Percentiles rank a stretch among this genome's conserved stretches.
Conservation (phyloP, 768 basidiomycete genomes). For the Kwoniella europaea region DNA sequence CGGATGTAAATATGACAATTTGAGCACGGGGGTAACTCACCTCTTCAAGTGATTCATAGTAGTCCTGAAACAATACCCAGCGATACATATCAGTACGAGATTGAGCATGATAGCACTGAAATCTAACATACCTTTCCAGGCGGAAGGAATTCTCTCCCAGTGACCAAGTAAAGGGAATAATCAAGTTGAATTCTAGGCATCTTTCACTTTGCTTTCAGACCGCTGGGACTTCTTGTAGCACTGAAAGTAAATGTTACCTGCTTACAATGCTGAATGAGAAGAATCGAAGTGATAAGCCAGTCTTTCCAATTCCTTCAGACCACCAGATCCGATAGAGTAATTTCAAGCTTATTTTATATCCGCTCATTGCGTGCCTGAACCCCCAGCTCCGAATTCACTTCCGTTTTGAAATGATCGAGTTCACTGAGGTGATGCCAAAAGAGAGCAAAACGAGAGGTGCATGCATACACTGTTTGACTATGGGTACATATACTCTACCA, state of each 20-base stretch:
- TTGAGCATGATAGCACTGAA: no score
- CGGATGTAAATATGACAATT: not conserved
- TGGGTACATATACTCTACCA: not conserved
- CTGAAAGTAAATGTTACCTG: no score
- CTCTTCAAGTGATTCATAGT: slow-evolving; percentile 75
- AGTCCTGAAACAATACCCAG: slow-evolving; percentile 62
- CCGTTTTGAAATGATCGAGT: not conserved
- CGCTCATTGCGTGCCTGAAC: not conserved
- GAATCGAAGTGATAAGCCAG: no score
- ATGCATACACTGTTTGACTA: not conserved
- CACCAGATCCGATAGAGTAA: not conserved
- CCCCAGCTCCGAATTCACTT: not conserved
- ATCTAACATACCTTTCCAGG: slow-evolving; percentile 67
- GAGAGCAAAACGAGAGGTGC: not conserved
- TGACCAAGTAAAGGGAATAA: slow-evolving; percentile 79
- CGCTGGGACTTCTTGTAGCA: no score
- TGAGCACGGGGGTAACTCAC: slow-evolving; percentile 58
- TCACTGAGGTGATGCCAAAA: no score
- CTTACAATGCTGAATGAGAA: no score
- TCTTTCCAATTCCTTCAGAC: no score
- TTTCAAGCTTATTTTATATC: not conserved
- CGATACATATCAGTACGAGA: not conserved
- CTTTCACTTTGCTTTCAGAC: no score
- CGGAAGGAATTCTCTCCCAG: slow-evolving; percentile 77
- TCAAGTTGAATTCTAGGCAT: slow-evolving; percentile 53